Percentiles rank a stretch among this genome's conserved stretches.
These are phyloP conservation scores for Pontederia crassipes DNA, from an alignment of 176 grass and related monocot species.

Conservation along the genomic window DNA sequence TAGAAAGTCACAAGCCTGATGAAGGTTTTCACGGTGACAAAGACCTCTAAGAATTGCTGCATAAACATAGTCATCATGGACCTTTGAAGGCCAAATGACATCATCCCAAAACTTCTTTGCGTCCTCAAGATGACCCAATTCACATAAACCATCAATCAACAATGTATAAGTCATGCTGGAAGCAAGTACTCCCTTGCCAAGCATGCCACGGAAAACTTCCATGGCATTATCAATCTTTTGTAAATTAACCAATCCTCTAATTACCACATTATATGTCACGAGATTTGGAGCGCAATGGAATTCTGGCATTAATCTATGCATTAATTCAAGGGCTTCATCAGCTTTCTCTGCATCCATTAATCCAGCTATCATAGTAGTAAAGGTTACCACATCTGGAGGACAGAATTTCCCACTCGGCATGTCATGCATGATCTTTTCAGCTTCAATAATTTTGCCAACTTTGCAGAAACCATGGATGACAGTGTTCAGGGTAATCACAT, in stretches of 20 bases:
- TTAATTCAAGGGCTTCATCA: slow-evolving; percentile 46
- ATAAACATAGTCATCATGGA: slow-evolving; percentile 81
- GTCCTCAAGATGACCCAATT: slow-evolving; percentile 28
- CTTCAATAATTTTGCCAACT: slow-evolving; percentile 46
- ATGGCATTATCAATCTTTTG: slow-evolving; percentile 46
- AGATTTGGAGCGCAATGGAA: slow-evolving; percentile 43
- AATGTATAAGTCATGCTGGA: slow-evolving; percentile 41
- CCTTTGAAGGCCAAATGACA: slow-evolving; percentile 62
- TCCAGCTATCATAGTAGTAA: slow-evolving; percentile 65
- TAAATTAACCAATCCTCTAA: slow-evolving; percentile 44
- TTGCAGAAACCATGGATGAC: slow-evolving; percentile 89
- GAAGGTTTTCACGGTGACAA: slow-evolving; percentile 46
- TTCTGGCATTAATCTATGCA: slow-evolving; percentile 40
- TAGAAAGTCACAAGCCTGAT: slow-evolving; percentile 80
- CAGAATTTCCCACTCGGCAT: slow-evolving; percentile 69
- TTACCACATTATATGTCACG: slow-evolving; percentile 50
- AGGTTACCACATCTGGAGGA: slow-evolving; percentile 65
- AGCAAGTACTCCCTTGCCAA: slow-evolving; percentile 21
- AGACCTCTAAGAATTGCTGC: slow-evolving; percentile 49
- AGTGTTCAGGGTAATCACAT: slow-evolving; percentile 79
- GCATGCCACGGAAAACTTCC: slow-evolving; percentile 52
- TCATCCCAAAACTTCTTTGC: slow-evolving; percentile 73
- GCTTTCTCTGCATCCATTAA: slow-evolving; percentile 42
- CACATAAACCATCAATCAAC: slow-evolving; percentile 52
- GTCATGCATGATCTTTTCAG: slow-evolving; percentile 66